phyloP scores from a whole-genome alignment of 257 asterid genomes.

The Nemophila menziesii region DNA sequence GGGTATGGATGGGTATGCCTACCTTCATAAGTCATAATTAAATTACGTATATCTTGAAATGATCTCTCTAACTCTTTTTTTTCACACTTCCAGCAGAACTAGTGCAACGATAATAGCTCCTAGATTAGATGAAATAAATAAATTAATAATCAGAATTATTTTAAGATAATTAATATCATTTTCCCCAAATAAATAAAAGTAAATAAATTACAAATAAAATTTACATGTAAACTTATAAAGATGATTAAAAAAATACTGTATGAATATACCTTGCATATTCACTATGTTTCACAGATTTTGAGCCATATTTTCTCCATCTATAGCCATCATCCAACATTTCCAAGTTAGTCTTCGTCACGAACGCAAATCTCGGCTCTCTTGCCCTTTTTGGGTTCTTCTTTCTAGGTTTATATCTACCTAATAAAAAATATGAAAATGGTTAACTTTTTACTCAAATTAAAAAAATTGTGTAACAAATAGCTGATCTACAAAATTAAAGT shows the following conservation, averaged over 20 bases:
- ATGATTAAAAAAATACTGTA: not conserved
- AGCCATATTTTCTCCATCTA: slow-evolving; percentile 97
- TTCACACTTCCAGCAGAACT: slow-evolving; percentile 78
- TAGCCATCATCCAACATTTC: slow-evolving; percentile 93
- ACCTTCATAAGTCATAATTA: slow-evolving; percentile 90
- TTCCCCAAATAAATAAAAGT: not conserved
- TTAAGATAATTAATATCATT: not conserved
- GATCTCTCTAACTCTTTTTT: slow-evolving; percentile 86
- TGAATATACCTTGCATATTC: slow-evolving; percentile 71
- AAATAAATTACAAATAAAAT: not conserved
- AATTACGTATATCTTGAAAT: slow-evolving; percentile 55
- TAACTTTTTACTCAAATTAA: slow-evolving; percentile 9
- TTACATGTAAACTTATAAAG: not conserved
- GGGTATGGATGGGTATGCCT: slow-evolving; percentile 65
- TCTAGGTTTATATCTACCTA: slow-evolving; percentile 48
- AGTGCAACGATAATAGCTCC: slow-evolving; percentile 97
- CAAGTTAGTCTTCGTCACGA: slow-evolving; percentile 84
- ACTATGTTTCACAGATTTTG: slow-evolving; percentile 88
- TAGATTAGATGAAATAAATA: slow-evolving; percentile 6
- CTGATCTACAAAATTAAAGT: not conserved
- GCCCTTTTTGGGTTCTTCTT: slow-evolving; percentile 64
- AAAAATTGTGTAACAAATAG: not conserved
- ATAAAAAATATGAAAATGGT: slow-evolving; percentile 4
- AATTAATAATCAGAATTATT: not conserved
- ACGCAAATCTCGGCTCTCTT: slow-evolving; percentile 81